phyloP scores from a whole-genome alignment of 2,329 filamentous ascomycete genomes.

The Stemphylium vesicarium region DNA sequence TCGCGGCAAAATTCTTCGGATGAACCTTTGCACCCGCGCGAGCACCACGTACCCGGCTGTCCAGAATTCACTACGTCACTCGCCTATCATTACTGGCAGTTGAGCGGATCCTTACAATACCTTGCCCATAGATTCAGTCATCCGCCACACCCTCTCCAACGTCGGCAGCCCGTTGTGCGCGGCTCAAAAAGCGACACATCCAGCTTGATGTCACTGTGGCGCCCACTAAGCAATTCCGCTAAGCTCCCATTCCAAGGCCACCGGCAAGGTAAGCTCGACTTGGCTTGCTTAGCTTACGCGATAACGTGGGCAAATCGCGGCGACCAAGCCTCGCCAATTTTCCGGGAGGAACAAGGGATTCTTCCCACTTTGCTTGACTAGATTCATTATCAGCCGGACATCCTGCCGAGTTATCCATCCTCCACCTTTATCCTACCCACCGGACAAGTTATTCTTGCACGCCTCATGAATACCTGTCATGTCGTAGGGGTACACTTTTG shows the following conservation, averaged over 20 bases:
- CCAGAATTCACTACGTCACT: too few relatives aligned
- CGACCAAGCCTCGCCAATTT: constrained; percentile 13
- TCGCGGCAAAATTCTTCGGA: neutral
- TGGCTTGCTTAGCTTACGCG: constrained; percentile 18
- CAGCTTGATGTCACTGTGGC: constrained; percentile 16
- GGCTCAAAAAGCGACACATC: neutral
- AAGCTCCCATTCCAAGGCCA: constrained; percentile 9
- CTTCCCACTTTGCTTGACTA: constrained; percentile 2
- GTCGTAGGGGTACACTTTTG: neutral
- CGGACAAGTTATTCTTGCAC: neutral
- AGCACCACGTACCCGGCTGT: too few relatives aligned
- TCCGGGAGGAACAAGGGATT: neutral
- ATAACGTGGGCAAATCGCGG: neutral
- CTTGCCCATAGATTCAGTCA: neutral
- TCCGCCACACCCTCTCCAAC: constrained; percentile 1
- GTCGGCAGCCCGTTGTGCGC: neutral
- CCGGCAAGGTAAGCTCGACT: constrained; percentile 8
- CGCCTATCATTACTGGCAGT: neutral
- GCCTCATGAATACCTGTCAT: neutral
- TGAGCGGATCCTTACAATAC: neutral
- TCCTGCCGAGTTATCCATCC: neutral
- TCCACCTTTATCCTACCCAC: neutral
- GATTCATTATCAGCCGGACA: neutral
- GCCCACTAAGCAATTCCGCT: constrained; percentile 8
- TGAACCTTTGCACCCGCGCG: too few relatives aligned